Evolutionary conservation across 2,329 filamentous ascomycete species (phyloP), one percentile per base, ranked within the genome.

Genomic region (Fusarium sp.): DNA sequence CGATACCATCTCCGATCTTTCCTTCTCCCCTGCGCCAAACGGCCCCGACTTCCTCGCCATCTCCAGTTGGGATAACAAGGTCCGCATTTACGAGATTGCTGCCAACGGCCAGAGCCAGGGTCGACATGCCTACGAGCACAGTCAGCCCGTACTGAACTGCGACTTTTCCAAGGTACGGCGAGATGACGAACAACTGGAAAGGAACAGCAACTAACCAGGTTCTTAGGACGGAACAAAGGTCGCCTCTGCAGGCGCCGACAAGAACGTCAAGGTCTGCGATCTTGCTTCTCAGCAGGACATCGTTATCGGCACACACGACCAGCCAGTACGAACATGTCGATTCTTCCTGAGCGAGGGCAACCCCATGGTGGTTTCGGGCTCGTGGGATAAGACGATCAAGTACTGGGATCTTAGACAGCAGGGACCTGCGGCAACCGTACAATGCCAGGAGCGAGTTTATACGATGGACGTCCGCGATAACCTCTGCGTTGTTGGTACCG

Each of bases 1-100:
- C 74, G 96, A 99, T 83, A 93, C 92, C 81, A 92, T 98, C 78
- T 95, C 95, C 38, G 93, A 94, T 79, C 87, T 99, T 66, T 85
- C 90, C 52, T 99, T 98, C 84, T 95, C 92, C 17, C 90, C 92
- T 78, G 86, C 78, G 78, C 83, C 68, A 78, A 85, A 79, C 77
- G 81, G 77, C 48, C 79, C 80, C 77, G 94, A 98, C 76, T 92
- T 97, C 79, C 87, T 99, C 20, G 94, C 95, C 27, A 93, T 98
- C 38, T 86, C 94, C 50, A 97, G 94, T 76, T 99, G 96, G 96
- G 96, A 99, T 83, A 97, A 97, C 85, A 97, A 97, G 81, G 94
- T 98, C 70, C 92, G 95, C 78, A 95, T 99, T 79, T 99, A 98
- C 84, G 94, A 98, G 81, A 94, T 98, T 79, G 90, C 91, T 72